Evolutionary conservation across 1,284 basidiomycete genomes (phyloP), one percentile per base, ranked within the genome.

Genomic region (Kwoniella shivajii): DNA sequence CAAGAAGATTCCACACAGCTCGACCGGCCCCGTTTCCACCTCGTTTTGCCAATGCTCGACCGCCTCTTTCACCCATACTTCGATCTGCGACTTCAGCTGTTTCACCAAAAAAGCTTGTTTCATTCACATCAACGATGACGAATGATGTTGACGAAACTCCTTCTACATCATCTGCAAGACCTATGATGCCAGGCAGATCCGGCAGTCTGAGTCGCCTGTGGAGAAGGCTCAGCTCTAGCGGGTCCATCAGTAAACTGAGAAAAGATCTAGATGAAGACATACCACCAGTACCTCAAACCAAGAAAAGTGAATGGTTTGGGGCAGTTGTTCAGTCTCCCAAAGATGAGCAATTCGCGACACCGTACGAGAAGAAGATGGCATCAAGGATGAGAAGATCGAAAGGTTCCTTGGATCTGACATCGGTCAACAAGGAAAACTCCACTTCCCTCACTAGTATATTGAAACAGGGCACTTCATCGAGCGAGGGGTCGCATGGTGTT

Each of bases 21-120:
- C 46, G 54, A 36, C 44, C 58, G 9, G 58, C 58, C 13, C 58
- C 58, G 37, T 43, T 38, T 11, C 54, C 48, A 4, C 58, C 54
- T 16, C 58, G 51, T 44, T 38, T 56, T 20, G 31, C 42, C 24
- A 27, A 31, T n/a, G 27, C 18, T 36, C 38, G 34, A 10, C 36
- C 45, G 16, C 36, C 36, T 24, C 31, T 37, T 2, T 55, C 49
- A 4, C 49, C 50, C 14, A 47, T 46, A 14, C 45, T 45, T 20
- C 51, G 51, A 6, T 37, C 41, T 14, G 22, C 43, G 6, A 36
- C 24, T 33, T 38, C 50, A 14, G 26, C 42, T n/a, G 18, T 33
- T 6, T 54, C 59, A 6, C 45, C 50, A 6, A 18, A 41, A 27
- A 52, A 52, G 29, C 56, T 46, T 16, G 46, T 51, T 10, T 53